Evolutionary conservation across 208 protist species (phyloP), one percentile per base, ranked within the genome.

Genomic region (Porcisia deanei): DNA sequence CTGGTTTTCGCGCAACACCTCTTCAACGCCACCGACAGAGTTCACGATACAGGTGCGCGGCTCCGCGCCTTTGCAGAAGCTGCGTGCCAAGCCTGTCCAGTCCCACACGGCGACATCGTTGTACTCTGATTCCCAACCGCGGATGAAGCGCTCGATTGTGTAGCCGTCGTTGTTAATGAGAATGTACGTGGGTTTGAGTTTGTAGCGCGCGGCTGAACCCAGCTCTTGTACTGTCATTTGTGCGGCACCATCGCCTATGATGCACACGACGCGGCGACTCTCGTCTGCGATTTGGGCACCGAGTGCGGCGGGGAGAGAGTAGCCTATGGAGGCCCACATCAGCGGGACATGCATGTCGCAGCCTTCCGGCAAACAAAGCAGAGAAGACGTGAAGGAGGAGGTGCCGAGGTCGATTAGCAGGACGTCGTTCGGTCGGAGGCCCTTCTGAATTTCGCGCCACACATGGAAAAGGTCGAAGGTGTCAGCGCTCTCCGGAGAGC

Each of bases 201-300:
- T 25, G 71, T 76, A 53, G 43, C 77, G 79, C 1, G 78, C 53
- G 1, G 80, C 75, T 30, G 67, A 65, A 57, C 86, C 82, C n/a
- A 87, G 70, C 66, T 91, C 86, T 72, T 91, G 86, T 22, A 85
- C 77, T 55, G 84, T 91, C 86, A 91, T 91, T 80, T 91, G 86
- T 47, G 83, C 83, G 16, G 83, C 80, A 10, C 86, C 86, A 60
- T 91, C 86, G 59, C 86, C 86, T n/a, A 83, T 59, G 55, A 88
- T 68, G 67, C 76, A 85, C 22, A 91, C 66, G 3, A 91, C 81
- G 47, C 84, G 84, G 74, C 84, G 86, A 72, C 81, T 75, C 20
- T 77, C 80, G 22, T 77, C 71, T 41, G 86, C 86, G 52, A 88
- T 59, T 75, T 91, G 86, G 47, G 81, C 81, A 22, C 86, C 86